Conservation (phyloP, 768 basidiomycete genomes). For the Tulasnella sp. region DNA sequence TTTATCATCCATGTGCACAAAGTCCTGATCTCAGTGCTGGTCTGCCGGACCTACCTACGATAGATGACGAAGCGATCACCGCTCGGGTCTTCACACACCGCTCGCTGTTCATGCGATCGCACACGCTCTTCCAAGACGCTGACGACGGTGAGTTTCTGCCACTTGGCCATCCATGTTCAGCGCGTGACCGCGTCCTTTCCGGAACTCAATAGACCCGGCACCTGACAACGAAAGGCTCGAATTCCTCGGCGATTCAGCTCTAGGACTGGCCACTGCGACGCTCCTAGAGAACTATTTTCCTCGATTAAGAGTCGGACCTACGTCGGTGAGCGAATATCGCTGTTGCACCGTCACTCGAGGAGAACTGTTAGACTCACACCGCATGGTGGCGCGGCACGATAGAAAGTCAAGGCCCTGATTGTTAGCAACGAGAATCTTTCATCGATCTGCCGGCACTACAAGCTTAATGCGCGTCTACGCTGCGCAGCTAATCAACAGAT, state of each 20-base stretch:
- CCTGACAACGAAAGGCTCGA: conserved; percentile 16
- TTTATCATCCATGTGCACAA: too few species aligned
- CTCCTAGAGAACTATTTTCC: conserved; percentile 2
- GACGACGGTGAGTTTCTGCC: conserved; percentile 8
- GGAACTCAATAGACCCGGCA: not conserved
- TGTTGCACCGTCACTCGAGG: not conserved
- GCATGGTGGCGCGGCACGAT: not conserved
- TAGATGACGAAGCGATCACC: not conserved
- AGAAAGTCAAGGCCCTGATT: conserved; percentile 10
- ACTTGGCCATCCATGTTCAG: not conserved
- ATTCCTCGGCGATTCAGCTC: conserved; percentile 14
- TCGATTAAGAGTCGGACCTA: conserved; percentile 1
- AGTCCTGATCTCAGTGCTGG: too few species aligned
- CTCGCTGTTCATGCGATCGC: conserved; percentile 3
- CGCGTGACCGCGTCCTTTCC: not conserved
- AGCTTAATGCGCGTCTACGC: not conserved
- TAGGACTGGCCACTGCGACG: not conserved
- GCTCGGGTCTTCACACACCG: conserved; percentile 15
- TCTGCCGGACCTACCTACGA: not conserved
- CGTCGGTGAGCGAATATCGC: not conserved
- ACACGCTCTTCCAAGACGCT: conserved; percentile 12
- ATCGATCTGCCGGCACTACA: conserved; percentile 1
- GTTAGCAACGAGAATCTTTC: conserved; percentile 9
- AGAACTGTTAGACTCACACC: not conserved
- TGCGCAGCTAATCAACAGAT: not conserved